These are phyloP conservation scores for Colletotrichum spaethianum DNA, from an alignment of 2,329 filamentous ascomycete genomes.

Conservation along the genomic window DNA sequence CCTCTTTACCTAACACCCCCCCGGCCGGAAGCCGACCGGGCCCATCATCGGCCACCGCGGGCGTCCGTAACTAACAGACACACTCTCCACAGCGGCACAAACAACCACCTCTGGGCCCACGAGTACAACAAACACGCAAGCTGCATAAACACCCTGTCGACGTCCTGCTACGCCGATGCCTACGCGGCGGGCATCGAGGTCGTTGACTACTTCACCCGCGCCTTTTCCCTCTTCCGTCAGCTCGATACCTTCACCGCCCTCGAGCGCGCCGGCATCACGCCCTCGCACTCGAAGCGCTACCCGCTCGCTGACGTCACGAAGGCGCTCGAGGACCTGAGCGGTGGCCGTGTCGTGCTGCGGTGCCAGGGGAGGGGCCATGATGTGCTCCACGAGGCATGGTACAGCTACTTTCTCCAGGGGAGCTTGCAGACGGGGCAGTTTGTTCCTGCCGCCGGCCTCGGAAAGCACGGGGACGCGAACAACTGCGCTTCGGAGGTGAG, in stretches of 20 bases:
- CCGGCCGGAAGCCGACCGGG: not conserved
- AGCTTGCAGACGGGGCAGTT: constrained; percentile 65
- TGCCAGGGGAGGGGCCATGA: constrained; percentile 55
- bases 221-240: constrained; percentile 57
- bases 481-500: constrained; percentile 57
- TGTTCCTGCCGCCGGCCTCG: constrained; percentile 57
- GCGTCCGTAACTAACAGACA: constrained; percentile 8
- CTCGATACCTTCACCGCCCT: constrained; percentile 61
- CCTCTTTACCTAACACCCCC: not conserved
- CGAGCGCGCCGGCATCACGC: constrained; percentile 54
- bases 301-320: constrained; percentile 57
- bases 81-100: constrained; percentile 50
- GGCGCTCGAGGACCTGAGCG: constrained; percentile 60
- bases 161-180: constrained; percentile 73
- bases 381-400: constrained; percentile 67
- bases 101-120: constrained; percentile 73
- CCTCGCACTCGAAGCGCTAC: constrained; percentile 54
- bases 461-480: constrained; percentile 54
- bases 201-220: constrained; percentile 61
- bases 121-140: constrained; percentile 82
- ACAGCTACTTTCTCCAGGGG: constrained; percentile 67
- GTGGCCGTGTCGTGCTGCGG: constrained; percentile 60
- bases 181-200: constrained; percentile 58
- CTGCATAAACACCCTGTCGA: constrained; percentile 78
- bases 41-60: not conserved